Evolutionary conservation across 2,329 filamentous ascomycete species (phyloP).

Genomic region (Sporothrix euskadiensis): DNA sequence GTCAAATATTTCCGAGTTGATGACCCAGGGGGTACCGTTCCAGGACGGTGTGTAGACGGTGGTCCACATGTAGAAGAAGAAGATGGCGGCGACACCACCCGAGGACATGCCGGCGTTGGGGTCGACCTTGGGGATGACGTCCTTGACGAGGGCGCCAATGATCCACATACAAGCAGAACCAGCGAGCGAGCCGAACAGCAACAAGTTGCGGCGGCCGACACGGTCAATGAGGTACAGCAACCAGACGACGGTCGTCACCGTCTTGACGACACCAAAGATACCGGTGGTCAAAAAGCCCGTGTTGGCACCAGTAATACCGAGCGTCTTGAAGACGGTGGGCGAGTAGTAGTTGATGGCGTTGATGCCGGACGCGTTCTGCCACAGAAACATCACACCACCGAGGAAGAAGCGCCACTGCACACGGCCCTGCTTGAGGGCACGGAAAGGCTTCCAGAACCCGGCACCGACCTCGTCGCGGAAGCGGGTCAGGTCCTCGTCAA

Average conservation of each 20-base stretch:
- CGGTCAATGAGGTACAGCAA: conserved; percentile 68
- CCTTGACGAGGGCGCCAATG: conserved; percentile 61
- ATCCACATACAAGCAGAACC: conserved; percentile 64
- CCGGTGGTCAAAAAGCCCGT: conserved; percentile 63
- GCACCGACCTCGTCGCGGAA: conserved; percentile 63
- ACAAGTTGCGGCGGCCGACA: conserved; percentile 54
- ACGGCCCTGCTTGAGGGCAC: conserved; percentile 54
- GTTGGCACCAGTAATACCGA: conserved; percentile 50
- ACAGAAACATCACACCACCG: conserved; percentile 72
- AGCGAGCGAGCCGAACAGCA: conserved; percentile 61
- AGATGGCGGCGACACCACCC: conserved; percentile 60
- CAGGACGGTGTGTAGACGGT: conserved; percentile 70
- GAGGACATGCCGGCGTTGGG: conserved; percentile 36
- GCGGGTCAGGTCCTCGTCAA: conserved; percentile 68
- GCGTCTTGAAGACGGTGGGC: conserved; percentile 64
- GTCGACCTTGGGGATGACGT: conserved; percentile 45
- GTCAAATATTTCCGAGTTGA: conserved; percentile 75
- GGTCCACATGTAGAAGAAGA: conserved; percentile 76
- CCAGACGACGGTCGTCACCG: conserved; percentile 66
- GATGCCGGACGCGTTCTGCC: conserved; percentile 75
- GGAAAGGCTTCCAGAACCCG: conserved; percentile 75
- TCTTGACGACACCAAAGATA: conserved; percentile 77
- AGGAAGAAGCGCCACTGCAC: conserved; percentile 72
- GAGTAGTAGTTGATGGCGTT: conserved; percentile 78
- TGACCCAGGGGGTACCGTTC: conserved; percentile 75